These are phyloP conservation scores for Solanum tarapatanum DNA, from an alignment of 257 asterid species.

Conservation along the genomic window DNA sequence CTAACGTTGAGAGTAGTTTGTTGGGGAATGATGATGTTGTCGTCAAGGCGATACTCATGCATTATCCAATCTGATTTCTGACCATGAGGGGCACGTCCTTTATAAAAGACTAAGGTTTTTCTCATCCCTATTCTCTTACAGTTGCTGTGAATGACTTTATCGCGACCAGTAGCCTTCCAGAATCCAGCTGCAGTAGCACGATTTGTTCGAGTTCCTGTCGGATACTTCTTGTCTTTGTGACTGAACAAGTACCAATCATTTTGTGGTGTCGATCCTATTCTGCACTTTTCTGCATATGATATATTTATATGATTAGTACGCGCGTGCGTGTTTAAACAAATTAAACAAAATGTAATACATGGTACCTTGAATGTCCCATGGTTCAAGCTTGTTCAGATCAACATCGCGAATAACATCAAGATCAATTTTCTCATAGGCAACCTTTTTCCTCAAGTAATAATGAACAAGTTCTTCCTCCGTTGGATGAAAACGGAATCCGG, in stretches of 20 bases:
- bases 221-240: conserved; percentile 87
- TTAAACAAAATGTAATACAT: too few species aligned
- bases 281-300: conserved; percentile 48
- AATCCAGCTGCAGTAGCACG: conserved; percentile 90
- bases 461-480: conserved; percentile 88
- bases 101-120: conserved; percentile 72
- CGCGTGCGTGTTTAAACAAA: too few species aligned
- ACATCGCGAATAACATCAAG: conserved; percentile 86
- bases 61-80: conserved; percentile 89
- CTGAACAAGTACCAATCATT: conserved; percentile 92
- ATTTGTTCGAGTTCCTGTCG: conserved; percentile 78
- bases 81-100: conserved; percentile 89
- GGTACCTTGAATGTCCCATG: conserved; percentile 91
- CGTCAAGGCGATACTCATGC: conserved; percentile 84
- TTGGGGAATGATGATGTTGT: conserved; percentile 13
- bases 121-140: conserved; percentile 70
- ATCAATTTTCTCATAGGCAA: conserved; percentile 55
- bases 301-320: too few species aligned
- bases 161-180: conserved; percentile 95
- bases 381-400: conserved; percentile 90
- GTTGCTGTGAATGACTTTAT: conserved; percentile 66
- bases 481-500: conserved; percentile 89
- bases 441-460: conserved; percentile 76
- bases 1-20: too few species aligned
- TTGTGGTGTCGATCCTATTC: conserved; percentile 78